Base-by-base conservation (phyloP, 768 basidiomycete species). In the Russula earlei region DNA sequence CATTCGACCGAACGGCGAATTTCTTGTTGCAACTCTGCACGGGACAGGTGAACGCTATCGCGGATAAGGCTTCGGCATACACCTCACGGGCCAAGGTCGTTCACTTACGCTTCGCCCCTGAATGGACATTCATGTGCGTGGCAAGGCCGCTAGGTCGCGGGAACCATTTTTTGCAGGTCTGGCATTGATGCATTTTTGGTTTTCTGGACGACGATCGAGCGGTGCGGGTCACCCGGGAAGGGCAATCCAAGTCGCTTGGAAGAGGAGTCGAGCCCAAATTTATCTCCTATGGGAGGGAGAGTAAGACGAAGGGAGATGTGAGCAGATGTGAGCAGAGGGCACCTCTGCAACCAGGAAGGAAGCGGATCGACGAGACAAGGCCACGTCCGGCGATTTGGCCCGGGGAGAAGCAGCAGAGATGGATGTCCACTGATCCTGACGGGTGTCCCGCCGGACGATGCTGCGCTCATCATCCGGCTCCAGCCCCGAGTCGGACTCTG, bases 1-100 rank as follows among this genome's bases (percentile, higher is more conserved):
- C 86, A 62, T 91, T 91, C 8, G 87, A 90, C 12, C 85, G 80
- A 17, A 90, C 87, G 19, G 84, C 81, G 63, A 90, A 91, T 4
- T 74, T 76, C 65, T 84, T 83, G 29, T 71, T 68, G 65, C 88
- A 91, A 33, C 75, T 74, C 14, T 77, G 71, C 47, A 82, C 80
- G 0, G 70, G 75, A 64, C 87, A 91, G 47, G 69, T 70, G 64
- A 66, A 71, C 51, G 70, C 70, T 71, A 60, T 41, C 17, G 24
- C 0, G 24, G 20, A 20, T 20, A 34, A 40, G 25, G 27, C 3
- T n/a, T 17, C 38, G 49, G 34, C n/a, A 14, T 17, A 40, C 3
- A 17, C 5, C 10, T 34, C 46, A 27, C 25, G 11, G n/a, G 10
- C 4, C 20, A 27, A 20, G 2, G 15, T 22, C 25, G 29, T 50